Evolutionary conservation across 176 grass and related monocot species (phyloP), one percentile per base, ranked within the genome.

Genomic region (Lolium perenne): DNA sequence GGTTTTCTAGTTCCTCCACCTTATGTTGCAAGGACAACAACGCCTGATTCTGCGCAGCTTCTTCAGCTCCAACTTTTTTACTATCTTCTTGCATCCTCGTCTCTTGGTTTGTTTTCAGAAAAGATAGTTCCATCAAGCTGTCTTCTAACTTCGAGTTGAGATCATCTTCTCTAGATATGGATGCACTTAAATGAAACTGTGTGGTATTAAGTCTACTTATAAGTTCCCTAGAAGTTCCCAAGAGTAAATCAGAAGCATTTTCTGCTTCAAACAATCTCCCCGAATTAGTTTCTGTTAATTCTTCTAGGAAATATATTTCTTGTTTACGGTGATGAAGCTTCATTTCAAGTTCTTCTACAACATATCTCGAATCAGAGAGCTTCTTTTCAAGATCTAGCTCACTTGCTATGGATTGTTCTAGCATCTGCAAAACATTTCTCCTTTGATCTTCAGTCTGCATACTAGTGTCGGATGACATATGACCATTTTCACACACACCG

Each of bases 301-400:
- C 83, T 58, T 94, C 86, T 5, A 94, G 79, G 60, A 78, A 92
- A 83, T 86, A 93, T 73, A 67, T 86, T 88, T 98, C 91, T 61
- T 86, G 80, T 70, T 94, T 90, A 4, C 81, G 76, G 41, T 86
- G 79, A 63, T 61, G 77, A 67, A 94, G 69, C 53, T 89, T 92
- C 55, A 92, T 21, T 83, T 90, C 89, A 40, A 98, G 88, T 62
- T 94, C 83, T 69, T 95, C 91, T 87, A 91, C 89, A 43, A 71
- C 35, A 61, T 54, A 88, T 82, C 40, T 92, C 17, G 91, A 90
- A 80, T 98, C 93, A 9, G 88, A 89, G 10, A 98, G 91, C 83
- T 92, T 89, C 38, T 91, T 90, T 87, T 94, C 96, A 87, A 98
- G 90, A 90, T 94, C 96, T 61, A 98, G 56, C 48, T 98, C 96